These are phyloP conservation scores for Colletotrichum theobromicola DNA, from an alignment of 2,329 filamentous ascomycete genomes.

Conservation along the genomic window DNA sequence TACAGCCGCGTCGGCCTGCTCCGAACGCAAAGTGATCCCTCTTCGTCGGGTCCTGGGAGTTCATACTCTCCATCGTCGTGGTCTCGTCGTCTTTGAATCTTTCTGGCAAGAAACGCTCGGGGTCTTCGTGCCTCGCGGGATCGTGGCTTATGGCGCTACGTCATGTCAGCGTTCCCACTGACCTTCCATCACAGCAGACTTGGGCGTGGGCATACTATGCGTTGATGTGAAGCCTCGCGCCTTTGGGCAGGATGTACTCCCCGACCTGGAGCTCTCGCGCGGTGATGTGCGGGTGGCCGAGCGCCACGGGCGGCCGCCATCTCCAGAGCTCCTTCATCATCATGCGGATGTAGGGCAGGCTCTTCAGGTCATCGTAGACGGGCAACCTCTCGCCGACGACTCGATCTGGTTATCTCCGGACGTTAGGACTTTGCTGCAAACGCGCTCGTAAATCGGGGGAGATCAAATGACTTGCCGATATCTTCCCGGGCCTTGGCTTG, in stretches of 20 bases:
- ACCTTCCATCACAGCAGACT: rapidly evolving
- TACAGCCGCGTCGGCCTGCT: conserved; percentile 28
- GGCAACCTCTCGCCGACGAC: not conserved
- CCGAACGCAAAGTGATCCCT: conserved; percentile 36
- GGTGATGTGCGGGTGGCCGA: not conserved
- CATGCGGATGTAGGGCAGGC: not conserved
- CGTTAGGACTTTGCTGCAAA: not conserved
- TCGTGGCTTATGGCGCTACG: not conserved
- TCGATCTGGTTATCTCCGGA: not conserved
- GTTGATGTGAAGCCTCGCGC: not conserved
- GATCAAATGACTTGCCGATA: not conserved
- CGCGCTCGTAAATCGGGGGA: not conserved
- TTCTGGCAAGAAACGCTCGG: not conserved
- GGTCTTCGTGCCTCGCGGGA: not conserved
- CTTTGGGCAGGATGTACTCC: not conserved
- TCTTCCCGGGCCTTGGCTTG: not conserved
- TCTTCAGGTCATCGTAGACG: not conserved
- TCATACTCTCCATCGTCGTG: conserved; percentile 1
- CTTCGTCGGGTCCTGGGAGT: conserved; percentile 24
- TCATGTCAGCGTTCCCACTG: not conserved
- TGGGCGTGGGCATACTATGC: not conserved
- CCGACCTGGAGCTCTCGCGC: not conserved
- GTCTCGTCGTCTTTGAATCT: not conserved
- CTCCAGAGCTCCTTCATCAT: conserved; percentile 3
- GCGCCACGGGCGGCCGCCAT: not conserved